A percentile compares a stretch with the other conserved stretches of the same genome.
Conservation (phyloP, 345 rosid genomes). For the Eucalyptus dawsonii region DNA sequence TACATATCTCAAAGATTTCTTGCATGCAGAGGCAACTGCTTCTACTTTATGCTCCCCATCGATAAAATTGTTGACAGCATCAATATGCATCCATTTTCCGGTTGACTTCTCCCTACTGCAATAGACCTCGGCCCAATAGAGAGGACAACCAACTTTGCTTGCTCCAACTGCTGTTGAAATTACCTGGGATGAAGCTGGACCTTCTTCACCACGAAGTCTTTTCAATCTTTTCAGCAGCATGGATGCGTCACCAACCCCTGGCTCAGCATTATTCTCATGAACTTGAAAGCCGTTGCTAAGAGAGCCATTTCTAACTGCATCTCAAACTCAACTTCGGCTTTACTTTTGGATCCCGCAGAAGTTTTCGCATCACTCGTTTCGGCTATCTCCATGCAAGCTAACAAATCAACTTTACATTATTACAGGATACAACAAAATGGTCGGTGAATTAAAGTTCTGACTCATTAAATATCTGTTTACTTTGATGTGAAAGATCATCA, state of each 20-base stretch:
- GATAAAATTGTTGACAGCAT: conserved; percentile 56
- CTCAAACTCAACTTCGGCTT: conserved; percentile 78
- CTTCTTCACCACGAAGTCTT: conserved; percentile 9
- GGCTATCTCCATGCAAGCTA: conserved; percentile 5
- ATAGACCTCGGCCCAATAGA: conserved; percentile 89
- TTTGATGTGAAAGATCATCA: conserved; percentile 1
- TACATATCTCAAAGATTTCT: conserved; percentile 64
- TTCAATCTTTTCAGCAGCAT: conserved; percentile 21
- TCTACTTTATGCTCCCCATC: conserved; percentile 76
- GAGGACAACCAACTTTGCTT: conserved; percentile 68
- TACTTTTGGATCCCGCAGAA: conserved; percentile 51
- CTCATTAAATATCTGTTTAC: conserved; percentile 2
- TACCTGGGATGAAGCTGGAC: conserved; percentile 17
- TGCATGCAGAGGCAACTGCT: conserved; percentile 78
- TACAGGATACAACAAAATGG: neutral
- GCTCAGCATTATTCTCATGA: conserved; percentile 1
- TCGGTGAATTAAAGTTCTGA: neutral
- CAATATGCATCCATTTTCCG: conserved; percentile 92
- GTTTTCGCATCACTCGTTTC: conserved; percentile 13
- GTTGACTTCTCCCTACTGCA: conserved; percentile 71
- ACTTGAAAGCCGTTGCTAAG: conserved; percentile 41
- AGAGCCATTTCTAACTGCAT: conserved; percentile 93
- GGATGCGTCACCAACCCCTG: conserved; percentile 5
- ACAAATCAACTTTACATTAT: neutral
- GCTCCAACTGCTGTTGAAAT: conserved; percentile 89